Evolutionary conservation across 2,329 filamentous ascomycete species (phyloP).

Genomic region (Karstenula rhodostoma): DNA sequence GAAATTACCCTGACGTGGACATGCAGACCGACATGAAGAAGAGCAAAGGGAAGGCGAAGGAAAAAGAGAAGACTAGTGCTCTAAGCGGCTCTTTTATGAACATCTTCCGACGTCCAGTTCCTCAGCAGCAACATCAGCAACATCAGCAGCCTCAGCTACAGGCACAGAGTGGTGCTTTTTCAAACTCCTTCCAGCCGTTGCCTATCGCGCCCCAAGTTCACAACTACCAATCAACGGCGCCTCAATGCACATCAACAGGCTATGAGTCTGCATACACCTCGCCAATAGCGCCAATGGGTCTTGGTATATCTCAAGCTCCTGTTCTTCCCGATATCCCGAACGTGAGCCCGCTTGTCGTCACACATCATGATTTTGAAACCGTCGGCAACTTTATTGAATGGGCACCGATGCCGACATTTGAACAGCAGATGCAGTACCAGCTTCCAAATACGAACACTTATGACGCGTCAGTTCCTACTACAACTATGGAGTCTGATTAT

Average conservation of each 20-base stretch:
- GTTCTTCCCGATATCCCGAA: constrained; percentile 23
- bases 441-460: neutral
- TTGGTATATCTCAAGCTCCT: constrained; percentile 14
- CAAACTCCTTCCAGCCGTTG: constrained; percentile 19
- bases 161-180: constrained; percentile 11
- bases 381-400: constrained; percentile 19
- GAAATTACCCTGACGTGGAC: constrained; percentile 10
- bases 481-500: constrained; percentile 6
- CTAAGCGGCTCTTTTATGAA: constrained; percentile 7
- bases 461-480: neutral
- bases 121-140: constrained; percentile 4
- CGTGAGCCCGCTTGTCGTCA: constrained; percentile 21
- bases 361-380: constrained; percentile 6
- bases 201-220: neutral
- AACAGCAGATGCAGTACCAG: constrained; percentile 15
- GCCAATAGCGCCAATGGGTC: constrained; percentile 4
- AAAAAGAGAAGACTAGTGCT: constrained; percentile 5
- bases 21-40: constrained; percentile 10
- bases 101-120: neutral
- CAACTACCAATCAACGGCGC: neutral
- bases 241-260: neutral
- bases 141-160: constrained; percentile 2
- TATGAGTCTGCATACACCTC: constrained; percentile 1
- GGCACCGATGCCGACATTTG: constrained; percentile 5
- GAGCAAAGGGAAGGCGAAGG: constrained; percentile 15